phyloP scores from a whole-genome alignment of 768 basidiomycete species.

The Boletus vermiculosoides region DNA sequence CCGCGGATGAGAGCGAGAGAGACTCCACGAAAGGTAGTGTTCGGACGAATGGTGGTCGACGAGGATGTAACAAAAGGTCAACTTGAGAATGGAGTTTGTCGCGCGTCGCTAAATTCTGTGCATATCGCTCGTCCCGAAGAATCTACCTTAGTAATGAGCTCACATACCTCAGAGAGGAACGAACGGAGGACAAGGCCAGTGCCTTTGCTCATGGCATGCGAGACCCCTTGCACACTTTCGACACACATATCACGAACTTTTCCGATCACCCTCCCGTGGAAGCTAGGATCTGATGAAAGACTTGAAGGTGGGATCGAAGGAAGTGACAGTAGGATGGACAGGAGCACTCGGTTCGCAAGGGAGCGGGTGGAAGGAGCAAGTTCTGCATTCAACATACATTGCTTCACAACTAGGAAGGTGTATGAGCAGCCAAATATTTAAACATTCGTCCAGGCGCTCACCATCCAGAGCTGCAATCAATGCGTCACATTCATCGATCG shows the following conservation, averaged over 20 bases:
- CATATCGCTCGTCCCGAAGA: not conserved
- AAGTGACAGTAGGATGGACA: conserved; percentile 57
- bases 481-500: conserved; percentile 48
- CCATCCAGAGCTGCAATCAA: conserved; percentile 58
- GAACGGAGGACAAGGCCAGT: conserved; percentile 54
- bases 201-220: conserved; percentile 58
- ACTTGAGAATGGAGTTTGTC: conserved; percentile 37
- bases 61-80: conserved; percentile 74
- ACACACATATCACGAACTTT: conserved; percentile 49
- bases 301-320: conserved; percentile 54
- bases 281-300: conserved; percentile 49
- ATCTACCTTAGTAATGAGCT: not conserved
- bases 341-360: conserved; percentile 53
- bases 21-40: conserved; percentile 62
- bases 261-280: conserved; percentile 45
- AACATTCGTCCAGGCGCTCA: conserved; percentile 31
- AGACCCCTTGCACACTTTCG: conserved; percentile 53
- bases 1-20: conserved; percentile 57
- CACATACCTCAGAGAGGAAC: conserved; percentile 35
- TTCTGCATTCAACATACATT: conserved; percentile 48
- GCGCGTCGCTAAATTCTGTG: conserved; percentile 17
- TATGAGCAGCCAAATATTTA: not conserved
- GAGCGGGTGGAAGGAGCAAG: conserved; percentile 56
- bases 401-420: conserved; percentile 45
- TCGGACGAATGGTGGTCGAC: conserved; percentile 72